A percentile compares a stretch with the other conserved stretches of the same genome.
These are phyloP conservation scores for Andrographis paniculata DNA, from an alignment of 305 asterid genomes.

Conservation along the genomic window DNA sequence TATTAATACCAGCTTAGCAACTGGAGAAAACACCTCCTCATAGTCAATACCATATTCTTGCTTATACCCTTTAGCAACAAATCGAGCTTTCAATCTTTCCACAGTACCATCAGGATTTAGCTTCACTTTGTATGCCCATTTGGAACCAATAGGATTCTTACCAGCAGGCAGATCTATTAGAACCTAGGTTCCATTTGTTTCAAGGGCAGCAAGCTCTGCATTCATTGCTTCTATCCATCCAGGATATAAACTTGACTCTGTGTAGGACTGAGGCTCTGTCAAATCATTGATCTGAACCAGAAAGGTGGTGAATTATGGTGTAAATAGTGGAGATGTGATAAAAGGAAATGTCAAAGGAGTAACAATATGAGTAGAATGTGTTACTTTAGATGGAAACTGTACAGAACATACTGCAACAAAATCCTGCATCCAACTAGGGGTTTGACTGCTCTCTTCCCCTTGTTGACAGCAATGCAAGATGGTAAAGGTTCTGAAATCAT, in stretches of 20 bases:
- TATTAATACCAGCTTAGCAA: not conserved
- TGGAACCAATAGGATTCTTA: not conserved
- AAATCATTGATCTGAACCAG: not conserved
- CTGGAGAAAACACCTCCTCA: not conserved
- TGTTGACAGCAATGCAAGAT: no score
- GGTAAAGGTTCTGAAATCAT: no score
- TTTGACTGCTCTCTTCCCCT: no score
- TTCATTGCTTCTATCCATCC: not conserved
- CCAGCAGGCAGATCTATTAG: not conserved
- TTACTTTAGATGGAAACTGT: no score
- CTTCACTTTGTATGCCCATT: constrained; percentile 1
- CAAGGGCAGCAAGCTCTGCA: not conserved
- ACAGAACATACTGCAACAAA: no score
- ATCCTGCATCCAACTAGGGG: no score
- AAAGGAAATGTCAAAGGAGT: no score
- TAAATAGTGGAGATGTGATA: not conserved
- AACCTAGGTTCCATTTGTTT: not conserved
- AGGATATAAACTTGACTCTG: not conserved
- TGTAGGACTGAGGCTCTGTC: not conserved
- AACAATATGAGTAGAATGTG: no score
- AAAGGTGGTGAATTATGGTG: not conserved
- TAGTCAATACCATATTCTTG: not conserved
- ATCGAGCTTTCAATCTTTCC: not conserved
- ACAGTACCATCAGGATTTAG: not conserved
- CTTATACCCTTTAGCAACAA: not conserved